A percentile compares a stretch with the other conserved stretches of the same genome.
phyloP scores from a whole-genome alignment of 345 rosid species.

The Tarenaya hassleriana region DNA sequence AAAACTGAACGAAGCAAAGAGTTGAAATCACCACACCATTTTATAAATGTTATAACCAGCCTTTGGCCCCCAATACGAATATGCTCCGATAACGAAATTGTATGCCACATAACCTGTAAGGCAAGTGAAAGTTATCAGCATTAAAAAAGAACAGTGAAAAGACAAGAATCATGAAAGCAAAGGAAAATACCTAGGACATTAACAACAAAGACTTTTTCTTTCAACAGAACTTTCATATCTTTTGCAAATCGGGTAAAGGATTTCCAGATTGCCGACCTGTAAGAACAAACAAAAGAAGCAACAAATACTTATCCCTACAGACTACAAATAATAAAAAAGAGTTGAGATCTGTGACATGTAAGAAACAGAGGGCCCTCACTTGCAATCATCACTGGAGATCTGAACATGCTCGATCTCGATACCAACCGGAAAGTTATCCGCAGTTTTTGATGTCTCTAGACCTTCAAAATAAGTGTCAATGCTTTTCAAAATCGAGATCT shows the following conservation, averaged over 20 bases:
- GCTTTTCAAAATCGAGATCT: too few relatives aligned
- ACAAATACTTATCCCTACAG: background rate
- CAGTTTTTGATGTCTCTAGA: slow-evolving; percentile 10
- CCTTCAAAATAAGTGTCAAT: slow-evolving; percentile 16
- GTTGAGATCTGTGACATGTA: too few relatives aligned
- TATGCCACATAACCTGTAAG: slow-evolving; percentile 68
- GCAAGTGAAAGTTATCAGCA: too few relatives aligned
- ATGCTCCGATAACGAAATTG: slow-evolving; percentile 94
- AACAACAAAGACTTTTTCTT: slow-evolving; percentile 61
- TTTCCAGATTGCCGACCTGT: slow-evolving; percentile 38
- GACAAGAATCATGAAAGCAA: too few relatives aligned
- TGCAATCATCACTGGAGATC: slow-evolving; percentile 12
- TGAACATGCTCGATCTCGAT: slow-evolving; percentile 18
- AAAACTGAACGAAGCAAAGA: background rate
- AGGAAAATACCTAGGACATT: slow-evolving; percentile 64
- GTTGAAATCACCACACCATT: slow-evolving; percentile 76
- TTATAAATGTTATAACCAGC: slow-evolving; percentile 90
- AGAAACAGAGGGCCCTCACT: too few relatives aligned
- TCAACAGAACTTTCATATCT: slow-evolving; percentile 72
- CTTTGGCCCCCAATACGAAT: slow-evolving; percentile 98
- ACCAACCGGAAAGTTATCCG: slow-evolving; percentile 9
- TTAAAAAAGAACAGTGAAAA: too few relatives aligned
- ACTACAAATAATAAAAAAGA: background rate
- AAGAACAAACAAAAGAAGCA: slow-evolving; percentile 1
- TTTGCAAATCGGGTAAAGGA: slow-evolving; percentile 45